phyloP scores from a whole-genome alignment of 257 asterid genomes.

The Knoxia roxburghii region DNA sequence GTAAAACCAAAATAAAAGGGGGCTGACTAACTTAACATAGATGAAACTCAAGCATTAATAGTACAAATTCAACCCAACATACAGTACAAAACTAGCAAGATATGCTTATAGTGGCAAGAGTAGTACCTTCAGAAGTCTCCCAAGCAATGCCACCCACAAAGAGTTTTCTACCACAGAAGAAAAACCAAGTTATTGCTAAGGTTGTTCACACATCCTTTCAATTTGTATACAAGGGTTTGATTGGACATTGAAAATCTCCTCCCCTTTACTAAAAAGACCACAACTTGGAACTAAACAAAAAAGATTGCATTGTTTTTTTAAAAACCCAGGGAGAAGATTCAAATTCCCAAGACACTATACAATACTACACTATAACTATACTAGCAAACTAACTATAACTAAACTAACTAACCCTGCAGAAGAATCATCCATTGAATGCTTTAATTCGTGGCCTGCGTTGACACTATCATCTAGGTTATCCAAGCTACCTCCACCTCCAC shows the following conservation, averaged over 20 bases:
- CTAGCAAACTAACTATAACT: constrained; percentile 28
- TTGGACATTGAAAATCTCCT: constrained; percentile 32
- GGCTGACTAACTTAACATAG: not conserved
- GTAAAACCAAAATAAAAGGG: not conserved
- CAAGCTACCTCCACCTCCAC: constrained; percentile 17
- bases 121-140: constrained; percentile 96
- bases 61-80: not conserved
- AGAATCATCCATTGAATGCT: constrained; percentile 67
- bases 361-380: constrained; percentile 10
- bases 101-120: not conserved
- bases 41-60: not conserved
- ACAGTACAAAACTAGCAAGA: not conserved
- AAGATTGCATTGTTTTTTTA: not conserved
- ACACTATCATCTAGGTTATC: constrained; percentile 79
- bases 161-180: constrained; percentile 89
- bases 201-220: constrained; percentile 42
- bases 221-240: constrained; percentile 18
- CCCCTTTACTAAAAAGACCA: constrained; percentile 27
- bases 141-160: constrained; percentile 99
- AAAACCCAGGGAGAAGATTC: constrained; percentile 11
- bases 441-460: constrained; percentile 54
- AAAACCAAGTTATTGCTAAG: constrained; percentile 64
- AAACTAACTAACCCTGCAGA: constrained; percentile 98
- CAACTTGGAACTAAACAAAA: constrained; percentile 7
- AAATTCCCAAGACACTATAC: constrained; percentile 20